These are phyloP conservation scores for Aplosporella prunicola DNA, from an alignment of 2,329 filamentous ascomycete genomes.

Conservation along the genomic window DNA sequence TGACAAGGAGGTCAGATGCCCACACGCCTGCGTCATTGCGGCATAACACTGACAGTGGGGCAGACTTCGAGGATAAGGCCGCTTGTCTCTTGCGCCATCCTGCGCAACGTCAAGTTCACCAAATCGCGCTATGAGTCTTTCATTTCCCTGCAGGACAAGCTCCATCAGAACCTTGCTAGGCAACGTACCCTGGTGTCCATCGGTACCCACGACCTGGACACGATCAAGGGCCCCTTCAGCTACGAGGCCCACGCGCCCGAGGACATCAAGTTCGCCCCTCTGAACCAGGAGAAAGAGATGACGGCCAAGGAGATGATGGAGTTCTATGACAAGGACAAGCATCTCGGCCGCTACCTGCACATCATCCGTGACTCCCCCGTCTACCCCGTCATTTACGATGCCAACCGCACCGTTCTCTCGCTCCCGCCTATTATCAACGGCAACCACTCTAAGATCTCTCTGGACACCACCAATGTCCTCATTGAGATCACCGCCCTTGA, in stretches of 20 bases:
- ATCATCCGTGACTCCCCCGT: conserved; percentile 91
- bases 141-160: conserved; percentile 73
- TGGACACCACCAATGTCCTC: conserved; percentile 86
- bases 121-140: conserved; percentile 11
- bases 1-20: conserved; percentile 49
- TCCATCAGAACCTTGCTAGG: conserved; percentile 90
- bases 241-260: conserved; percentile 90
- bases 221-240: conserved; percentile 85
- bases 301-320: conserved; percentile 80
- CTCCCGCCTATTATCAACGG: conserved; percentile 97
- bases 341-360: conserved; percentile 80
- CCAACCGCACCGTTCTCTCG: conserved; percentile 78
- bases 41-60: conserved; percentile 17
- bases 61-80: conserved; percentile 71
- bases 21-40: background rate
- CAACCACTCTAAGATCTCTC: conserved; percentile 89
- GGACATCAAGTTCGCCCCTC: conserved; percentile 79
- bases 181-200: conserved; percentile 93
- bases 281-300: conserved; percentile 90
- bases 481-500: conserved; percentile 97
- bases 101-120: conserved; percentile 30
- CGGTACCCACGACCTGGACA: conserved; percentile 93
- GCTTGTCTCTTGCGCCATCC: conserved; percentile 78
- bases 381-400: conserved; percentile 92
- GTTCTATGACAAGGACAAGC: conserved; percentile 89